phyloP scores from a whole-genome alignment of 805 yeast species.

The Hanseniaspora occidentalis region DNA sequence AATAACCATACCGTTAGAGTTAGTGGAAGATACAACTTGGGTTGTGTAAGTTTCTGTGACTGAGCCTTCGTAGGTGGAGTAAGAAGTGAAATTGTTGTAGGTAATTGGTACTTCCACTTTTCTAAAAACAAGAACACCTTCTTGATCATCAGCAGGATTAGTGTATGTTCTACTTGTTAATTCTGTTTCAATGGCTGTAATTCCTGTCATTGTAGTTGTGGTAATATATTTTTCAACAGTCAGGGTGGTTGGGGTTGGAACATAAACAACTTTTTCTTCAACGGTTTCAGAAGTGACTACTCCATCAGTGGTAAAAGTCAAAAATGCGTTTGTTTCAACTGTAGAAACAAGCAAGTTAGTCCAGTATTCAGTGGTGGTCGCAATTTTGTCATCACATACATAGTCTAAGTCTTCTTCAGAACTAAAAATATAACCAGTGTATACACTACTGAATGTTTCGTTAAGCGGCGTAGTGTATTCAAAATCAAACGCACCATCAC shows the following conservation, averaged over 20 bases:
- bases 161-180: background rate
- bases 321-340: background rate
- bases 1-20: background rate
- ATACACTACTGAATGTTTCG: conserved; percentile 5
- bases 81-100: conserved; percentile 9
- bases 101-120: conserved; percentile 5
- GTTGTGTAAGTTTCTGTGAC: background rate
- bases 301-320: background rate
- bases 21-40: background rate
- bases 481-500: conserved; percentile 9
- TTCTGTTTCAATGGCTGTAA: background rate
- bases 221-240: background rate
- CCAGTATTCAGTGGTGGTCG: conserved; percentile 3
- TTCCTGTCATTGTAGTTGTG: background rate
- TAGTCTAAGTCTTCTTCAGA: conserved; percentile 1
- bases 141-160: no score
- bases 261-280: background rate
- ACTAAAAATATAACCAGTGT: conserved; percentile 9
- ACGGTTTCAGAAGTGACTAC: background rate
- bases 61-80: conserved; percentile 8
- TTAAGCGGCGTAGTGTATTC: conserved; percentile 12
- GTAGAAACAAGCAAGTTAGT: background rate
- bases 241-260: background rate
- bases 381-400: conserved; percentile 1
- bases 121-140: no score